Evolutionary conservation across 2,329 filamentous ascomycete species (phyloP).

Genomic region (Cladosporium sp.): DNA sequence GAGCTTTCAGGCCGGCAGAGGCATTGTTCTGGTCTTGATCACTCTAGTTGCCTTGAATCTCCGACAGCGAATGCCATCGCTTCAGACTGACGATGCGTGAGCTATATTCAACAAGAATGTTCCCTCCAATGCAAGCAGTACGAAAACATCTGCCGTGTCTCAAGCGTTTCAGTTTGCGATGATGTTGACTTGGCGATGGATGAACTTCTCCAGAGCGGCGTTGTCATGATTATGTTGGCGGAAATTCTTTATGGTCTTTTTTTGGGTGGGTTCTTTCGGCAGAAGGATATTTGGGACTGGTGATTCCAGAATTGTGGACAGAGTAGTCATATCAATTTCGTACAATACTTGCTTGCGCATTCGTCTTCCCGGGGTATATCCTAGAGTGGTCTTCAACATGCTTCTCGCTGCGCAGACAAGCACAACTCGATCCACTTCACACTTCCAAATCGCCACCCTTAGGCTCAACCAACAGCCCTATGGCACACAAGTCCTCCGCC

Average conservation of each 20-base stretch:
- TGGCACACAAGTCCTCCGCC: background rate
- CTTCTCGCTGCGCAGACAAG: background rate
- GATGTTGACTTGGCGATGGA: no score
- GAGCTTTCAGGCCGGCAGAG: background rate
- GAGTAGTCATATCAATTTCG: background rate
- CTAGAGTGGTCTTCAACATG: background rate
- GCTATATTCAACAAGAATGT: no score
- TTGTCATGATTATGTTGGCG: no score
- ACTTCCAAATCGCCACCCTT: background rate
- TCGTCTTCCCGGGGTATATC: background rate
- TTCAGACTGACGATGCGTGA: background rate
- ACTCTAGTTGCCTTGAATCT: background rate
- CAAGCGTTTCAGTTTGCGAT: no score
- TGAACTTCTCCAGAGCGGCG: no score
- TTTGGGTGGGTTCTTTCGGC: background rate
- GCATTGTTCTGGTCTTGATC: background rate
- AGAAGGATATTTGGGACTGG: background rate
- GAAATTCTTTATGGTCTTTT: no score
- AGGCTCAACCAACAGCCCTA: background rate
- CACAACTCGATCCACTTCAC: background rate
- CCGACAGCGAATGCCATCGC: background rate
- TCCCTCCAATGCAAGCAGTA: no score
- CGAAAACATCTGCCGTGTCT: no score
- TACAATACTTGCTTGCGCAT: background rate
- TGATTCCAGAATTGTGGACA: background rate